phyloP scores from a whole-genome alignment of 2,329 filamentous ascomycete genomes.

The Penicillium thymicola region DNA sequence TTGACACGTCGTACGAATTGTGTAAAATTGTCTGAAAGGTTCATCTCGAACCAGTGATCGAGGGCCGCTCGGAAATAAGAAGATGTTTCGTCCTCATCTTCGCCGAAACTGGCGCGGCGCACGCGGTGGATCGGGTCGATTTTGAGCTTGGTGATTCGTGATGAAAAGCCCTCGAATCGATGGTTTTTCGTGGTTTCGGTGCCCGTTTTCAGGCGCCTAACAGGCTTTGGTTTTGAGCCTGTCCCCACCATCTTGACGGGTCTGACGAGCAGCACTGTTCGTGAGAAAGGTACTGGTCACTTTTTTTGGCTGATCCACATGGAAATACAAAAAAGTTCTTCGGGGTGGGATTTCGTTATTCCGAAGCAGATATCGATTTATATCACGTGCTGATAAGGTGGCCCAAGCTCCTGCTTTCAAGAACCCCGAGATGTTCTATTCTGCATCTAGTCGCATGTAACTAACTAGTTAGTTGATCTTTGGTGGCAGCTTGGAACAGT shows the following conservation, averaged over 20 bases:
- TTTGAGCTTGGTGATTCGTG: constrained; percentile 85
- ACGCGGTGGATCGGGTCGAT: constrained; percentile 91
- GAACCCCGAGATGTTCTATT: constrained; percentile 2
- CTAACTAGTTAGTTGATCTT: not conserved
- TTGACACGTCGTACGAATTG: constrained; percentile 71
- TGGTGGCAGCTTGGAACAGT: not conserved
- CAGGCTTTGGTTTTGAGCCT: constrained; percentile 66
- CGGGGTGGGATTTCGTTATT: constrained; percentile 31
- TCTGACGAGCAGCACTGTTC: constrained; percentile 27
- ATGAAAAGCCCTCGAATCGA: constrained; percentile 85
- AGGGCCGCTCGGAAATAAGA: constrained; percentile 83
- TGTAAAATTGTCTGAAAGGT: constrained; percentile 77
- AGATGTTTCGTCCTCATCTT: constrained; percentile 70
- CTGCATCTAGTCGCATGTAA: not conserved
- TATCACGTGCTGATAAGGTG: constrained; percentile 30
- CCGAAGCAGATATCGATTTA: constrained; percentile 25
- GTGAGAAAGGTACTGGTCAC: constrained; percentile 19
- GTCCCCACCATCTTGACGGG: constrained; percentile 47
- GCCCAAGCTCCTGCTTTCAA: constrained; percentile 34
- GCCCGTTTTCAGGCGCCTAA: constrained; percentile 63
- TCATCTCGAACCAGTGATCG: constrained; percentile 87
- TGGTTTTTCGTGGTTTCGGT: constrained; percentile 79
- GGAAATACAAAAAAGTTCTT: constrained; percentile 39
- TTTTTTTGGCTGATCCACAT: constrained; percentile 20
- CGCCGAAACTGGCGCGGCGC: constrained; percentile 74